A percentile compares a stretch with the other conserved stretches of the same genome.
These are phyloP conservation scores for Candida taoyuanica DNA, from an alignment of 805 yeast species.

Conservation along the genomic window DNA sequence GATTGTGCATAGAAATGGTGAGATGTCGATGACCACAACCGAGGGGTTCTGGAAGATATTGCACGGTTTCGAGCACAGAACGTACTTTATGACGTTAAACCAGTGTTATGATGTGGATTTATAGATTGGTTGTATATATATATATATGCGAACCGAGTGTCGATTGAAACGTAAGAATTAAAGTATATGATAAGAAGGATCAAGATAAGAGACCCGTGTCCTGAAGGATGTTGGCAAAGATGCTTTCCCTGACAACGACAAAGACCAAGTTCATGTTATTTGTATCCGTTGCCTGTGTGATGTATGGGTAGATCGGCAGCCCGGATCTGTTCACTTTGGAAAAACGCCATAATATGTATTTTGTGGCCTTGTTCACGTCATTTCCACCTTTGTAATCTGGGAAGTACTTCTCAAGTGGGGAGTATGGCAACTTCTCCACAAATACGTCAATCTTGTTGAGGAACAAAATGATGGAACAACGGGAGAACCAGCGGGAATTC, in stretches of 20 bases:
- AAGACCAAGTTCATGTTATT: slow-evolving; percentile 81
- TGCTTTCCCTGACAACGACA: slow-evolving; percentile 78
- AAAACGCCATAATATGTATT: slow-evolving; percentile 87
- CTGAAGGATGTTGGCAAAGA: slow-evolving; percentile 67
- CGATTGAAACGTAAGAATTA: too few relatives aligned
- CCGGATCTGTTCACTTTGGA: slow-evolving; percentile 80
- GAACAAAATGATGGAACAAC: slow-evolving; percentile 81
- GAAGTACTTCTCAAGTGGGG: slow-evolving; percentile 78
- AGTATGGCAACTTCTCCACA: slow-evolving; percentile 74
- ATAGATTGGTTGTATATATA: background rate
- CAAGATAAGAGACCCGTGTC: slow-evolving; percentile 65
- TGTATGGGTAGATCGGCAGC: slow-evolving; percentile 79
- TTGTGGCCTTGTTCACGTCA: slow-evolving; percentile 85
- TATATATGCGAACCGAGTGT: too few relatives aligned
- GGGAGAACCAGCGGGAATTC: slow-evolving; percentile 87
- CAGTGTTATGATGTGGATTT: slow-evolving; percentile 28
- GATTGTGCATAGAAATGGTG: slow-evolving; percentile 13
- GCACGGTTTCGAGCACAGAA: slow-evolving; percentile 35
- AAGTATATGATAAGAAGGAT: background rate
- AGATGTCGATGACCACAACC: background rate
- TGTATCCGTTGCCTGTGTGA: slow-evolving; percentile 93
- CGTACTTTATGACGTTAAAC: slow-evolving; percentile 32
- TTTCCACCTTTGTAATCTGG: slow-evolving; percentile 91
- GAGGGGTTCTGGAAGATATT: slow-evolving; percentile 16
- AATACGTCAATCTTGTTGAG: slow-evolving; percentile 88